Evolutionary conservation across 805 yeast genomes (phyloP).

Genomic region (Pichia nanzhaoensis): DNA sequence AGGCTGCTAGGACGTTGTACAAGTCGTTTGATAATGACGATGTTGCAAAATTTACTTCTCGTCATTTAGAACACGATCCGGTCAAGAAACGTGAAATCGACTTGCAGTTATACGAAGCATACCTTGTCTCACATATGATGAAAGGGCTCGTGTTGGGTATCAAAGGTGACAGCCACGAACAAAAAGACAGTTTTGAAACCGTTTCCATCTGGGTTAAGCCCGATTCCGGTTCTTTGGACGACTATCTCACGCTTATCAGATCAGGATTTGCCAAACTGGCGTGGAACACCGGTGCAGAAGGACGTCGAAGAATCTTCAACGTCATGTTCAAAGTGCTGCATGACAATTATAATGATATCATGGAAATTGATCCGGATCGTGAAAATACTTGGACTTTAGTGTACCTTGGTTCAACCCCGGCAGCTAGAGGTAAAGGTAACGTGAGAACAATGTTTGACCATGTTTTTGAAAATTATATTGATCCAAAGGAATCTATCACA

Average conservation of each 20-base stretch:
- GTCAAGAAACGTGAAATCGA: conserved; percentile 30
- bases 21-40: conserved; percentile 31
- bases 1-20: conserved; percentile 31
- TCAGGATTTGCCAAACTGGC: conserved; percentile 49
- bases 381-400: conserved; percentile 30
- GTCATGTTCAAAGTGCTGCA: conserved; percentile 47
- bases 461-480: conserved; percentile 41
- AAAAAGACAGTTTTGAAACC: conserved; percentile 38
- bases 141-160: conserved; percentile 46
- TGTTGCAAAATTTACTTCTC: conserved; percentile 28
- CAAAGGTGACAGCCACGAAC: conserved; percentile 35
- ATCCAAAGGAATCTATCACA: conserved; percentile 33
- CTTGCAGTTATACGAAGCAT: conserved; percentile 41
- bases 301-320: conserved; percentile 43
- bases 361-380: conserved; percentile 31
- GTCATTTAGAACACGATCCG: conserved; percentile 31
- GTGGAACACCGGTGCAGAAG: conserved; percentile 40
- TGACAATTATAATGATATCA: conserved; percentile 39
- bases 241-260: conserved; percentile 41
- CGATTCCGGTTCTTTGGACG: conserved; percentile 37
- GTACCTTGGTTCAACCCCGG: conserved; percentile 31
- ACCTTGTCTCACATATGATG: conserved; percentile 42
- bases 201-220: conserved; percentile 52
- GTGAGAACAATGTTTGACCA: conserved; percentile 43
- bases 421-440: conserved; percentile 53